A percentile compares a stretch with the other conserved stretches of the same genome.
phyloP scores from a whole-genome alignment of 352 stramenopile genomes.

The Phytophthora pseudosyringae region DNA sequence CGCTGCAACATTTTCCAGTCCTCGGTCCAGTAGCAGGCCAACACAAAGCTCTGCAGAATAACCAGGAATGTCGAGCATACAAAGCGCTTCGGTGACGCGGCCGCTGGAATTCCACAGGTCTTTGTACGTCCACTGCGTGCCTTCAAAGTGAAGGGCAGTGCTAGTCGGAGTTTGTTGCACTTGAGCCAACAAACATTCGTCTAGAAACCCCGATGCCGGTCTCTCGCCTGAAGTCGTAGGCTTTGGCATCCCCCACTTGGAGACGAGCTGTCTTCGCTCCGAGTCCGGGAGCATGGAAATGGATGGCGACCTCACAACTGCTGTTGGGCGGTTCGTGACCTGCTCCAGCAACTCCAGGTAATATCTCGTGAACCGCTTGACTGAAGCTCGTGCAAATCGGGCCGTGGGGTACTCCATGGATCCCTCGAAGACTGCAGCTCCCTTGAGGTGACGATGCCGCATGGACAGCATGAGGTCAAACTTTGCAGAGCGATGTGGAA shows the following conservation, averaged over 20 bases:
- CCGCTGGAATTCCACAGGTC: slow-evolving; percentile 42
- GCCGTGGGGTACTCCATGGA: slow-evolving; percentile 51
- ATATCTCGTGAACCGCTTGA: slow-evolving; percentile 51
- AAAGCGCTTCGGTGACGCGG: slow-evolving; percentile 30
- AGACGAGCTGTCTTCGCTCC: slow-evolving; percentile 37
- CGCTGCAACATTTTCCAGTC: slow-evolving; percentile 48
- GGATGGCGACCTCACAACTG: slow-evolving; percentile 21
- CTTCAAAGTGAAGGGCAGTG: slow-evolving; percentile 50
- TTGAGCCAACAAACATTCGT: slow-evolving; percentile 48
- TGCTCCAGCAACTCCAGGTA: slow-evolving; percentile 48
- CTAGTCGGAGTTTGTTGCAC: slow-evolving; percentile 35
- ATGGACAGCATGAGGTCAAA: slow-evolving; percentile 78
- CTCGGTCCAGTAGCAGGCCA: slow-evolving; percentile 52
- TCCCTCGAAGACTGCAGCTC: slow-evolving; percentile 42
- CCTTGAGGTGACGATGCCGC: slow-evolving; percentile 30
- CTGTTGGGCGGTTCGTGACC: slow-evolving; percentile 24
- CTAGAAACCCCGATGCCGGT: slow-evolving; percentile 26
- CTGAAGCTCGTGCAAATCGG: slow-evolving; percentile 38
- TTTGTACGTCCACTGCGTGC: slow-evolving; percentile 45
- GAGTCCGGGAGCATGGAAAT: slow-evolving; percentile 44
- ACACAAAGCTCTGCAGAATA: slow-evolving; percentile 31
- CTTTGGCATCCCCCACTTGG: slow-evolving; percentile 35
- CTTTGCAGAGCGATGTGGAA: slow-evolving; percentile 49
- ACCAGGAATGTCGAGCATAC: slow-evolving; percentile 13
- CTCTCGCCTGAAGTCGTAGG: neutral